Conservation (phyloP, 805 yeast species). For the Candida sphagnicola region DNA sequence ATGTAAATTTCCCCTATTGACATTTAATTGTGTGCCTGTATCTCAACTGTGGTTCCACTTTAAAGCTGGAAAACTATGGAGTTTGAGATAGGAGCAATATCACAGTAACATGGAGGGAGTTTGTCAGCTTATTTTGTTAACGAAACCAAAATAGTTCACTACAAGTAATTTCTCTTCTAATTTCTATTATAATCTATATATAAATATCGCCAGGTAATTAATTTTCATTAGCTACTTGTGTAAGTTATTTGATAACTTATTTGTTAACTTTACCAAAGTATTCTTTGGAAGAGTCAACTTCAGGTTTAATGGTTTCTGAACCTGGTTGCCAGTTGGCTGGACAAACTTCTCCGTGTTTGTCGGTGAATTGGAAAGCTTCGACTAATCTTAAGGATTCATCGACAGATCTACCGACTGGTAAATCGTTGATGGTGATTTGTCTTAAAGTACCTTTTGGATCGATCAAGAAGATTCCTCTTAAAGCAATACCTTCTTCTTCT, state of each 20-base stretch:
- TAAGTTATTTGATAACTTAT: not conserved
- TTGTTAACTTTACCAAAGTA: slow-evolving; percentile 87
- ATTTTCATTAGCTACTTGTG: no score
- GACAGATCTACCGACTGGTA: slow-evolving; percentile 98
- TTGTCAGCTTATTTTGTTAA: no score
- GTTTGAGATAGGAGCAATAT: no score
- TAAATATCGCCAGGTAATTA: not conserved
- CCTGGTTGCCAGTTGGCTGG: slow-evolving; percentile 98
- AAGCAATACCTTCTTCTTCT: slow-evolving; percentile 94
- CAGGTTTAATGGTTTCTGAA: slow-evolving; percentile 74
- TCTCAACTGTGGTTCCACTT: no score
- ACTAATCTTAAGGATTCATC: slow-evolving; percentile 96
- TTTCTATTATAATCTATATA: not conserved
- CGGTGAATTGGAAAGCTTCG: slow-evolving; percentile 99
- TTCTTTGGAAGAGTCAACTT: slow-evolving; percentile 82
- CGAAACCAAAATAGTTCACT: no score
- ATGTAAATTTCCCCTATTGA: no score
- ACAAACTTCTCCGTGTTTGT: slow-evolving; percentile 98
- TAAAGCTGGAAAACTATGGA: no score
- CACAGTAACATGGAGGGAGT: no score
- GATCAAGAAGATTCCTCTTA: slow-evolving; percentile 97
- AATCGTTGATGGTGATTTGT: slow-evolving; percentile 97
- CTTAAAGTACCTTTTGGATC: slow-evolving; percentile 94
- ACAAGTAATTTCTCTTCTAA: not conserved
- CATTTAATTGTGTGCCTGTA: no score